Percentiles rank a stretch among this genome's conserved stretches.
Conservation (phyloP, 176 grass and related monocot genomes). For the Urochloa ruziziensis region DNA sequence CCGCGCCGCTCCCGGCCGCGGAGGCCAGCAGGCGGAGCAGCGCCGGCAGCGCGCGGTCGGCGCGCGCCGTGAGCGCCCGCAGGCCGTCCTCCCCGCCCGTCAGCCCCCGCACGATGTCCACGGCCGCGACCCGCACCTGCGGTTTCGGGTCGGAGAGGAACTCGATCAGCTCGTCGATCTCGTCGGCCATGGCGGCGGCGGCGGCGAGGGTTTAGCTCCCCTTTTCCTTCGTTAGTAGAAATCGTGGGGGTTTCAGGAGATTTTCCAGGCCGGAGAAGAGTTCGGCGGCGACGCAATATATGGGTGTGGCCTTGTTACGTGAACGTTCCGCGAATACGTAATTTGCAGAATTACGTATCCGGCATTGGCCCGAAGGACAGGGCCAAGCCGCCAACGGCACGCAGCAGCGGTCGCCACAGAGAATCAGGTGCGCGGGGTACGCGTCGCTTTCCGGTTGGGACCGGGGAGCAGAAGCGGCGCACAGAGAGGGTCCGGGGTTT, state of each 20-base stretch:
- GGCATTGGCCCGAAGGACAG: neutral
- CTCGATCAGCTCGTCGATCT: conserved; percentile 77
- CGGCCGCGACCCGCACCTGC: conserved; percentile 74
- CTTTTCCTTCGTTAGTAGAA: neutral
- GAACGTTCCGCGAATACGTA: neutral
- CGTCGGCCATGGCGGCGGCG: conserved; percentile 63
- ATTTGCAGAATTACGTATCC: rapidly evolving
- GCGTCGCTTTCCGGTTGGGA: neutral
- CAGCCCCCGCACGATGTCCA: conserved; percentile 72
- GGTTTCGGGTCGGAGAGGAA: conserved; percentile 59
- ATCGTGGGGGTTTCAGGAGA: neutral
- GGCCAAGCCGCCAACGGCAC: neutral
- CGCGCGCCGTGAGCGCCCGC: conserved; percentile 42
- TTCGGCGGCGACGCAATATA: neutral
- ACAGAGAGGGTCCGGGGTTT: neutral
- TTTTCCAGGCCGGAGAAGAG: too few species aligned
- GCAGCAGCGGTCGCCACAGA: neutral
- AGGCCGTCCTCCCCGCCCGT: conserved; percentile 73
- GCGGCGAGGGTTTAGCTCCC: neutral
- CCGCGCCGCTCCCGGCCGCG: conserved; percentile 33
- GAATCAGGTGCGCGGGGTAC: neutral
- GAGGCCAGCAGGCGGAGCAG: conserved; percentile 53
- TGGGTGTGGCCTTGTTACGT: neutral
- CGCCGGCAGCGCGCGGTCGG: conserved; percentile 52
- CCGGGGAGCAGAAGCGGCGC: neutral